Conservation (phyloP, 2,329 filamentous ascomycete genomes). For the Scedosporium aurantiacum region DNA sequence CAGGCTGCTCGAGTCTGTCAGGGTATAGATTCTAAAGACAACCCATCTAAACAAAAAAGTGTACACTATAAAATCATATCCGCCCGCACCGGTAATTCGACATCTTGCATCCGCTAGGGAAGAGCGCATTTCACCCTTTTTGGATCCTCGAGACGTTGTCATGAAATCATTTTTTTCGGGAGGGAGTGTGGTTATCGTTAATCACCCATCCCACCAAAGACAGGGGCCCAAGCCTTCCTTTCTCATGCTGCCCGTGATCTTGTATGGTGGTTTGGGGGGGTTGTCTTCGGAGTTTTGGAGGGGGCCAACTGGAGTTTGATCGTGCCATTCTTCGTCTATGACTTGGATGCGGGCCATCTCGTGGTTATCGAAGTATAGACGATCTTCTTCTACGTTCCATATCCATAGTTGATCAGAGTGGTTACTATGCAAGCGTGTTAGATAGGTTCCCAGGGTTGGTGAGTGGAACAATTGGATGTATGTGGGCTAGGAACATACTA, state of each 20-base stretch:
- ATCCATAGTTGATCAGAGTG: slow-evolving; percentile 71
- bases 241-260: slow-evolving; percentile 55
- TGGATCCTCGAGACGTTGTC: neutral
- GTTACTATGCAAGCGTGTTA: slow-evolving; percentile 38
- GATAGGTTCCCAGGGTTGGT: slow-evolving; percentile 14
- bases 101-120: neutral
- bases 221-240: slow-evolving; percentile 50
- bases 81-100: neutral
- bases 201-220: slow-evolving; percentile 46
- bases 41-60: neutral
- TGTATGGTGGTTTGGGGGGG: slow-evolving; percentile 58
- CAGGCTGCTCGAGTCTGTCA: slow-evolving; percentile 55
- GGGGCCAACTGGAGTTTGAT: slow-evolving; percentile 66
- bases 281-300: slow-evolving; percentile 49
- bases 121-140: no score
- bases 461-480: neutral
- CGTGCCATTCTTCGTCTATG: slow-evolving; percentile 81
- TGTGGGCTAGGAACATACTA: slow-evolving; percentile 46
- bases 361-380: slow-evolving; percentile 79
- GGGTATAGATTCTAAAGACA: slow-evolving; percentile 7
- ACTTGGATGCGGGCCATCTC: slow-evolving; percentile 82
- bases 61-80: slow-evolving; percentile 2
- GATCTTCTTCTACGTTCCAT: slow-evolving; percentile 64
- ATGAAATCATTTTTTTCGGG: neutral
- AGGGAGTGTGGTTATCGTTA: neutral